Evolutionary conservation across 176 grass and related monocot genomes (phyloP), one percentile per base, ranked within the genome.

Genomic region (Aechmea fasciata): DNA sequence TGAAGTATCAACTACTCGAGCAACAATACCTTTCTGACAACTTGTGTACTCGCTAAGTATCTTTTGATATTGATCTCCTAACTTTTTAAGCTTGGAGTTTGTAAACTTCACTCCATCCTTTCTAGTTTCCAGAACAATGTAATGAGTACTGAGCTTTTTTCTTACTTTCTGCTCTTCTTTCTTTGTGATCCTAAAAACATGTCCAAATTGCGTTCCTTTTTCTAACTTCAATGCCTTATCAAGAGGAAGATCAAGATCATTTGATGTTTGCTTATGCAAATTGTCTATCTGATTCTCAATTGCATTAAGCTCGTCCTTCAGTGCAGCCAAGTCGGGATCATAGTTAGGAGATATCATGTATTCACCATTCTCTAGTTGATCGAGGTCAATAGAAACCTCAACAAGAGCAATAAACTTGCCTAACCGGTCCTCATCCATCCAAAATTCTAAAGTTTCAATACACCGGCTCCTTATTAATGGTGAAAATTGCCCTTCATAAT

Each of bases 111-210:
- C 85, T 61, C 92, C 92, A 83, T 96, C 92, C 83, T 96, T 96
- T 69, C 92, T 85, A 48, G 92, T 96, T 85, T 96, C 92, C 59
- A 96, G 80, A 73, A 96, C 87, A 71, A 96, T 83, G 71, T 96
- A 96, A 63, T 78, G 73, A 49, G 53, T 75, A 61, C 69, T 92
- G 14, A 96, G 78, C 47, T 92, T 96, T 82, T 89, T 96, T 74
- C 92, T 96, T 26, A 92, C 79, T 76, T 91, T 96, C 71, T 96
- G 92, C 71, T 96, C 92, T 62, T 96, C 92, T 89, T 96, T 96
- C 78, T 96, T 96, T 65, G 92, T 85, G 72, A 96, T 96, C 78
- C 92, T 91, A 71, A 96, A 96, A 76, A 86, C 92, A 87, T 91
- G 92, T 63, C 92, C 92, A 78, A 88, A 79, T n/a, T 85, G 83